These are phyloP conservation scores for Colletotrichum salicis DNA, from an alignment of 2,329 filamentous ascomycete species.

Conservation along the genomic window DNA sequence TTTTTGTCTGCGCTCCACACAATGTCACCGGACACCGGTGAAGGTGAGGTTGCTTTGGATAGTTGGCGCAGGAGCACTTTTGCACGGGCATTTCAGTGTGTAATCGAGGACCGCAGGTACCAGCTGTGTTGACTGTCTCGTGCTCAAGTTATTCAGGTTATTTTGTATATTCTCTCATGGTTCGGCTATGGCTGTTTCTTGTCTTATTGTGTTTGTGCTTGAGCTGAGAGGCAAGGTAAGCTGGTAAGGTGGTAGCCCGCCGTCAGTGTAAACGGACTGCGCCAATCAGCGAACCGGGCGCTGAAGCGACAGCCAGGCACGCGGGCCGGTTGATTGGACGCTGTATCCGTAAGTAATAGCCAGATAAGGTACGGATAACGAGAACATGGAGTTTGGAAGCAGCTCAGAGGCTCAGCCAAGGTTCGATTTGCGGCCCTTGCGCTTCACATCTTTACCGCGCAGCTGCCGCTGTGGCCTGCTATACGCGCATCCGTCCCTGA, in stretches of 20 bases:
- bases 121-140: neutral
- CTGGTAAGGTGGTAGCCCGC: constrained; percentile 1
- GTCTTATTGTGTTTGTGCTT: neutral
- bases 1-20: too few relatives aligned
- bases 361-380: too few relatives aligned
- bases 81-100: neutral
- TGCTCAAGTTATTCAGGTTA: neutral
- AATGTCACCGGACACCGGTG: too few relatives aligned
- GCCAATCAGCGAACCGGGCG: constrained; percentile 16
- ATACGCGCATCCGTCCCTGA: constrained; percentile 31
- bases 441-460: constrained; percentile 35
- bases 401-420: neutral
- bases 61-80: neutral
- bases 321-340: constrained; percentile 21
- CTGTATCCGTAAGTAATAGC: too few relatives aligned
- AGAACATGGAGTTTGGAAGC: too few relatives aligned
- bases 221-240: neutral
- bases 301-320: constrained; percentile 21
- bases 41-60: neutral
- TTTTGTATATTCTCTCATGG: neutral
- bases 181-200: neutral
- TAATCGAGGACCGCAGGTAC: neutral
- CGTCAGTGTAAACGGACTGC: constrained; percentile 14
- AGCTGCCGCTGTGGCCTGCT: constrained; percentile 30
- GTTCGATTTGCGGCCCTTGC: constrained; percentile 30